These are phyloP conservation scores for Solanum chilense DNA, from an alignment of 257 asterid species.

Conservation along the genomic window DNA sequence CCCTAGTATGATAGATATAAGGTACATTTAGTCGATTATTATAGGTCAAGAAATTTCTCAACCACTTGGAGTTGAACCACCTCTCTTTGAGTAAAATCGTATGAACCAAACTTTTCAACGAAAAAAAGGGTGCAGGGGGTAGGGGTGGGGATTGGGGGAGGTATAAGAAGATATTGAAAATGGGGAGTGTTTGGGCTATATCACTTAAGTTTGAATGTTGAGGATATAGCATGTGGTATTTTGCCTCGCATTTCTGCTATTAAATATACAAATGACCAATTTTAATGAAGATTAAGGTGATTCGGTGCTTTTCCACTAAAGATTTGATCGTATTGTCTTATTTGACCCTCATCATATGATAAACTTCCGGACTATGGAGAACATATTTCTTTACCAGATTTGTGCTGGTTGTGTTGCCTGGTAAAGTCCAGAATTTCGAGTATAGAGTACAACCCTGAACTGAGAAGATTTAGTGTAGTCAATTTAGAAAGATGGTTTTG, in stretches of 20 bases:
- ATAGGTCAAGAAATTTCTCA: neutral
- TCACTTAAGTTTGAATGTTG: neutral
- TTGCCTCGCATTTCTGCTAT: neutral
- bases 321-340: neutral
- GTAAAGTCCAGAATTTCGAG: neutral
- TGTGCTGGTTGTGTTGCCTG: neutral
- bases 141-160: neutral
- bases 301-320: neutral
- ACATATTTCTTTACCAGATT: neutral
- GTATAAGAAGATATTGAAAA: neutral
- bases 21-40: neutral
- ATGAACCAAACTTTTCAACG: neutral
- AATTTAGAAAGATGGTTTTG: neutral
- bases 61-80: neutral
- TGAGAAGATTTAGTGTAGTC: neutral
- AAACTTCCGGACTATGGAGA: neutral
- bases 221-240: neutral
- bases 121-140: neutral
- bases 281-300: neutral
- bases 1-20: neutral
- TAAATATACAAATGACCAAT: neutral
- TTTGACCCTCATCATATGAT: neutral
- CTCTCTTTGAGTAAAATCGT: neutral
- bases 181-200: neutral
- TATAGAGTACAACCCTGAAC: neutral